Evolutionary conservation across 2,329 filamentous ascomycete genomes (phyloP).

Genomic region (Aspergillus texensis): DNA sequence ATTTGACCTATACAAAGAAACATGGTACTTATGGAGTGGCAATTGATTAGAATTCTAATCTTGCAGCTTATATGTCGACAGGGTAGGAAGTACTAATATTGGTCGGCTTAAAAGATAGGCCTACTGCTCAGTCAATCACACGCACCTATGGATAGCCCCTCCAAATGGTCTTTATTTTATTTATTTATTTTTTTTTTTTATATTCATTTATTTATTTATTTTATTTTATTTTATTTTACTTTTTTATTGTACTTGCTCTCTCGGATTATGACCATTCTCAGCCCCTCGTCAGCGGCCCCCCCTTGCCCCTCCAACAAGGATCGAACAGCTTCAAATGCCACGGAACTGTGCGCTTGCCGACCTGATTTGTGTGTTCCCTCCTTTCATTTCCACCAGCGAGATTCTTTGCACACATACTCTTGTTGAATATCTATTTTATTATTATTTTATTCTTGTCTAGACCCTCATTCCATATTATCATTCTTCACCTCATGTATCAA

Average conservation of each 20-base stretch:
- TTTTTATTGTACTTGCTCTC: slow-evolving; percentile 8
- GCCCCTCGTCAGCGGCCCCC: slow-evolving; percentile 23
- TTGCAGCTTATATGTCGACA: slow-evolving; percentile 1
- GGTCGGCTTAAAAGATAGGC: neutral
- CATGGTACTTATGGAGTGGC: slow-evolving; percentile 4
- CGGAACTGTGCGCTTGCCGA: slow-evolving; percentile 13
- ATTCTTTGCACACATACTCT: slow-evolving; percentile 14
- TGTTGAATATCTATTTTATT: neutral
- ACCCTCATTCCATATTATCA: slow-evolving; percentile 14
- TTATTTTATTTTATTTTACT: slow-evolving; percentile 8
- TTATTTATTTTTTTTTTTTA: neutral
- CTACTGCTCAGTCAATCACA: slow-evolving; percentile 9
- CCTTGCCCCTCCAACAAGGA: slow-evolving; percentile 29
- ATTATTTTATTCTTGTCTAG: neutral
- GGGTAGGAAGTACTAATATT: neutral
- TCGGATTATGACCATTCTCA: neutral
- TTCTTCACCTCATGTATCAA: slow-evolving; percentile 15
- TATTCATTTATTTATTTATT: neutral
- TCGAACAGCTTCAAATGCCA: slow-evolving; percentile 22
- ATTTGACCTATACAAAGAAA: neutral
- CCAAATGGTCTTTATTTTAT: slow-evolving; percentile 1
- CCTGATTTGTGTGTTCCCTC: slow-evolving; percentile 24
- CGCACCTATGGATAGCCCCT: slow-evolving; percentile 8
- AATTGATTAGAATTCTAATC: slow-evolving; percentile 5
- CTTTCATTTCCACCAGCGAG: slow-evolving; percentile 27